A percentile compares a stretch with the other conserved stretches of the same genome.
phyloP scores from a whole-genome alignment of 768 basidiomycete genomes.

The Mycena alexandri region DNA sequence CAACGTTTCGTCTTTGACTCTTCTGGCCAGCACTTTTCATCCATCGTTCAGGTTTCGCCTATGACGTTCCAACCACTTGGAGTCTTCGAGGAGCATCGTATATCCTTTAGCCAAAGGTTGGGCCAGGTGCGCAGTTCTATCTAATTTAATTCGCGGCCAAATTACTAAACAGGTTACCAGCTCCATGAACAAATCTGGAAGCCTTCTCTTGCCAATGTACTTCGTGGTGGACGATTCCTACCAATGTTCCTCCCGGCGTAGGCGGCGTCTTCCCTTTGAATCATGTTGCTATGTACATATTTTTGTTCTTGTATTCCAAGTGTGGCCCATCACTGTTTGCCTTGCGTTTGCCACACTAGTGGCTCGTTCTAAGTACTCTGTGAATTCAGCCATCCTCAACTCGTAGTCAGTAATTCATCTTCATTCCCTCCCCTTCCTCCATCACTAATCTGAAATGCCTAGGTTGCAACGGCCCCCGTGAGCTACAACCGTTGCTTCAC shows the following conservation, averaged over 20 bases:
- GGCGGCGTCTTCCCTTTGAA: no score
- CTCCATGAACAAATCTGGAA: constrained; percentile 19
- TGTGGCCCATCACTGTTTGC: neutral
- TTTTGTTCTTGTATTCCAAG: neutral
- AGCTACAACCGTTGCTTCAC: neutral
- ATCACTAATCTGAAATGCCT: no score
- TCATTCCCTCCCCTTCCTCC: no score
- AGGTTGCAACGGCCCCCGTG: no score
- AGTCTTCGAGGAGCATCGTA: constrained; percentile 21
- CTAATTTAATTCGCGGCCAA: no score
- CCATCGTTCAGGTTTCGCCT: neutral
- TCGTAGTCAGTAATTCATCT: no score
- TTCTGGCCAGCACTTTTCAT: neutral
- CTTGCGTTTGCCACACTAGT: neutral
- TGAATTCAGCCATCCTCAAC: no score
- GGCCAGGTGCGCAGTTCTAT: constrained; percentile 12
- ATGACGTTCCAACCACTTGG: constrained; percentile 18
- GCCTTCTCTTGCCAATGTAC: constrained; percentile 12
- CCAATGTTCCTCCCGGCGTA: constrained; percentile 13
- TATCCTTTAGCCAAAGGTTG: neutral
- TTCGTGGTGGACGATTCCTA: constrained; percentile 15
- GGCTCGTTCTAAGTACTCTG: no score
- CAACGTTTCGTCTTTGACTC: neutral
- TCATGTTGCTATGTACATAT: no score
- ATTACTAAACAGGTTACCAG: neutral